phyloP scores from a whole-genome alignment of 1,139 yeast genomes.

The Nakaseomyces nivariensis region DNA sequence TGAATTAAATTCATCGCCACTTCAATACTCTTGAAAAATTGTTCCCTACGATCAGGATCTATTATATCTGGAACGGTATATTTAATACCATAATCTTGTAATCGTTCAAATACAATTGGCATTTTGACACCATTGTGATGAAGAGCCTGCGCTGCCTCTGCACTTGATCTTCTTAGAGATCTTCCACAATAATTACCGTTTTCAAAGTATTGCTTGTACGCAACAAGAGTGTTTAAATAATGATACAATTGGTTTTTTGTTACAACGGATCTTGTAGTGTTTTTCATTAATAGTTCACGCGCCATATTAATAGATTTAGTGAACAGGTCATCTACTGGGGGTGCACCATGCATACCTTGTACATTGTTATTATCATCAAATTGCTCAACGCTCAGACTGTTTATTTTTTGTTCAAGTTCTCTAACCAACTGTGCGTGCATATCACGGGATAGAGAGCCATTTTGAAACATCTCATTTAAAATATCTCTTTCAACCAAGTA shows the following conservation, averaged over 20 bases:
- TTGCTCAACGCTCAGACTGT: slow-evolving; percentile 8
- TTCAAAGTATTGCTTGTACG: slow-evolving; percentile 16
- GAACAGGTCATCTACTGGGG: slow-evolving; percentile 9
- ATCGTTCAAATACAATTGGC: slow-evolving; percentile 22
- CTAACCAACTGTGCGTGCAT: slow-evolving; percentile 7
- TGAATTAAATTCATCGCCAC: slow-evolving; percentile 18
- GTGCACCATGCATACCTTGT: background rate
- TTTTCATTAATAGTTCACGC: slow-evolving; percentile 13
- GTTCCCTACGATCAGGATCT: slow-evolving; percentile 17
- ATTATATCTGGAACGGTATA: slow-evolving; percentile 11
- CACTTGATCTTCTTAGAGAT: slow-evolving; percentile 9
- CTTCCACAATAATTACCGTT: slow-evolving; percentile 10
- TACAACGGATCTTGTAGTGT: slow-evolving; percentile 15
- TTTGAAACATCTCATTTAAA: slow-evolving; percentile 11
- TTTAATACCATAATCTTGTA: slow-evolving; percentile 22
- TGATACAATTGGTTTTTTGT: slow-evolving; percentile 14
- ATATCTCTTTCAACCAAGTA: slow-evolving; percentile 13
- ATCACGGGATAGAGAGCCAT: slow-evolving; percentile 10
- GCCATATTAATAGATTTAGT: slow-evolving; percentile 20
- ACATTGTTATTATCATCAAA: background rate
- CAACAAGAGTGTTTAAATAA: slow-evolving; percentile 13
- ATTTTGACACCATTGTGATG: slow-evolving; percentile 26
- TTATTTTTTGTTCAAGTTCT: slow-evolving; percentile 13
- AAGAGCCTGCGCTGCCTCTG: slow-evolving; percentile 19
- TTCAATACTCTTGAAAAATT: slow-evolving; percentile 20